A percentile compares a stretch with the other conserved stretches of the same genome.
These are phyloP conservation scores for Brassica juncea DNA, from an alignment of 345 rosid species.

Conservation along the genomic window DNA sequence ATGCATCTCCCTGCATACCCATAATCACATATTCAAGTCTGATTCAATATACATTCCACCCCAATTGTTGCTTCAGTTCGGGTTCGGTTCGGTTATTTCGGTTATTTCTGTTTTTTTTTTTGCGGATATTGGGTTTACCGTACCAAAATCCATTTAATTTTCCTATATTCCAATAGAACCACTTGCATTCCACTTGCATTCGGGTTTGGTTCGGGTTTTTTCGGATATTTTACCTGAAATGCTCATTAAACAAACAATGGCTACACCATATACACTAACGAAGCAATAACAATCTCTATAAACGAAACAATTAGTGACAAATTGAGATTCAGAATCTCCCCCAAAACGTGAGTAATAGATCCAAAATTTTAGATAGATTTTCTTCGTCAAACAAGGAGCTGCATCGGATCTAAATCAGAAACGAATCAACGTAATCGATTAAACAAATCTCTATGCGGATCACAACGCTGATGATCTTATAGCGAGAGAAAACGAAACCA, in stretches of 20 bases:
- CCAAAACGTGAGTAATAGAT: not conserved
- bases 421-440: not conserved
- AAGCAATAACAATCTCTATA: not conserved
- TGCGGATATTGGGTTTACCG: too few relatives aligned
- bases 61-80: too few relatives aligned
- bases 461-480: not conserved
- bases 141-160: too few relatives aligned
- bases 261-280: not conserved
- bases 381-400: not conserved
- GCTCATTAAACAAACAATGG: not conserved
- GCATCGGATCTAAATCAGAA: constrained; percentile 10
- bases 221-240: too few relatives aligned
- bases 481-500: not conserved
- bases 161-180: too few relatives aligned
- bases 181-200: too few relatives aligned
- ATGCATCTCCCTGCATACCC: constrained; percentile 61
- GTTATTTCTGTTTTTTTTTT: too few relatives aligned
- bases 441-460: not conserved
- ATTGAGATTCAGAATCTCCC: constrained; percentile 1
- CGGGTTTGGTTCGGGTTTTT: not conserved
- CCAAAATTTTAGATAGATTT: not conserved
- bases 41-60: too few relatives aligned
- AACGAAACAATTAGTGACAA: not conserved
- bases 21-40: not conserved
- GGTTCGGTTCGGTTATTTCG: not conserved